Evolutionary conservation across 768 basidiomycete species (phyloP), one percentile per base, ranked within the genome.

Genomic region (Rhizopogon roseolus): DNA sequence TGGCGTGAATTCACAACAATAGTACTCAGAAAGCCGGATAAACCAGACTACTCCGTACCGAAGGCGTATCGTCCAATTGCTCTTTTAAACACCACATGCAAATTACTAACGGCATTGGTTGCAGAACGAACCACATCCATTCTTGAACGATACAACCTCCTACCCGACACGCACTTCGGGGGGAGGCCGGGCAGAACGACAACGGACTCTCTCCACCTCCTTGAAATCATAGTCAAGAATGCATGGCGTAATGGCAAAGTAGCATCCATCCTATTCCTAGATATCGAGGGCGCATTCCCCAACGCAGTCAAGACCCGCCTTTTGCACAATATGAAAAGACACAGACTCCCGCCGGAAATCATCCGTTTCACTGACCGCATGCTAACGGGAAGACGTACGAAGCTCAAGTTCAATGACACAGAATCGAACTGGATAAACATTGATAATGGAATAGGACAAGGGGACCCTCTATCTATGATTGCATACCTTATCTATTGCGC

Each of bases 241-340:
- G 68, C 71, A 1, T 78, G 75, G 76, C 50, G 69, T 0, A 48
- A 52, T 4, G 56, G 61, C 0, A 66, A 72, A 16, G 75, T 76
- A 0, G 72, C 59, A 1, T 66, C 65, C 1, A 60, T 69, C 0
- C 66, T 77, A 0, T 76, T 72, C 60, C 66, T 76, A 2, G 71
- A 76, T 52, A 65, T 78, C 0, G 61, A 75, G 56, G 75, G 69
- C 0, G 74, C 76, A 3, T 78, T 76, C 53, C 76, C 72, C 0
- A 76, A 69, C 53, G 68, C 67, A 2, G 70, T 66, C 11, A 63
- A 54, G 0, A 63, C 66, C 1, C 17, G 55, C 0, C 68, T 77
- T 0, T 25, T 67, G 0, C 67, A 72, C 53, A 66, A 73, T 41
- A 54, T 76, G 49, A 13, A 13, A 72, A n/a, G n/a, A n/a, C n/a